phyloP scores from a whole-genome alignment of 1,284 basidiomycete genomes.

The Earliella scabrosa region DNA sequence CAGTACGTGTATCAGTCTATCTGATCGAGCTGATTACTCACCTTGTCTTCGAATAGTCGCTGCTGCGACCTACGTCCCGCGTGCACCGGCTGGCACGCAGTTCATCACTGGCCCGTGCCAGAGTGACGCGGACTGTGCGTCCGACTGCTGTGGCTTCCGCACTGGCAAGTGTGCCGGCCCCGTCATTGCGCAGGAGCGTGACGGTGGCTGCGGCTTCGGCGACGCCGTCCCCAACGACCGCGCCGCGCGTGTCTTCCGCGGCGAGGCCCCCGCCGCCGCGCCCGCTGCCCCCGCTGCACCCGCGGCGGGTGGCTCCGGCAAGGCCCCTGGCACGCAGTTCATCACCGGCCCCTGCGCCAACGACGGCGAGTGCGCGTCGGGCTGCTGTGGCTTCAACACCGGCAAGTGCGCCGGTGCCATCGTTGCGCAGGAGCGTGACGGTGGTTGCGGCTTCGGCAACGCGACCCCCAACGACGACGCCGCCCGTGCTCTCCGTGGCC shows the following conservation, averaged over 20 bases:
- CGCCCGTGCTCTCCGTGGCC: slow-evolving; percentile 2
- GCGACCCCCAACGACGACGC: slow-evolving; percentile 14
- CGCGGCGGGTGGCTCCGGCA: neutral
- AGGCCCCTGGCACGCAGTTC: slow-evolving; percentile 10
- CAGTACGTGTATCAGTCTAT: neutral
- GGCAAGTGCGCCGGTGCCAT: slow-evolving; percentile 19
- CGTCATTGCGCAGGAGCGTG: slow-evolving; percentile 11
- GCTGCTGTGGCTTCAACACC: slow-evolving; percentile 17
- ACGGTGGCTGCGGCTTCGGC: slow-evolving; percentile 19
- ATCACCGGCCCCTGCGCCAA: slow-evolving; percentile 9
- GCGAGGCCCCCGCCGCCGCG: neutral
- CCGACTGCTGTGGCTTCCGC: slow-evolving; percentile 15
- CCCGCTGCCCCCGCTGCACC: neutral
- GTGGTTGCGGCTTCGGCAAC: slow-evolving; percentile 17
- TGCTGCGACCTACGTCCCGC: slow-evolving; percentile 13
- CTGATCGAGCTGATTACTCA: neutral
- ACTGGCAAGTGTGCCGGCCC: slow-evolving; percentile 15
- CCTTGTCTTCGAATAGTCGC: neutral
- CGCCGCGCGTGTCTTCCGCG: slow-evolving; percentile 5
- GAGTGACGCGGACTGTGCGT: slow-evolving; percentile 15
- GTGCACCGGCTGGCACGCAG: slow-evolving; percentile 9
- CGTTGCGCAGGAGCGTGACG: slow-evolving; percentile 15
- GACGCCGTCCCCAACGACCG: slow-evolving; percentile 14
- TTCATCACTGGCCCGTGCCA: slow-evolving; percentile 18
- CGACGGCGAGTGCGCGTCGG: slow-evolving; percentile 17